Percentiles rank a stretch among this genome's conserved stretches.
Conservation (phyloP, 2,329 filamentous ascomycete species). For the Paracorniculantispora psalliotae region DNA sequence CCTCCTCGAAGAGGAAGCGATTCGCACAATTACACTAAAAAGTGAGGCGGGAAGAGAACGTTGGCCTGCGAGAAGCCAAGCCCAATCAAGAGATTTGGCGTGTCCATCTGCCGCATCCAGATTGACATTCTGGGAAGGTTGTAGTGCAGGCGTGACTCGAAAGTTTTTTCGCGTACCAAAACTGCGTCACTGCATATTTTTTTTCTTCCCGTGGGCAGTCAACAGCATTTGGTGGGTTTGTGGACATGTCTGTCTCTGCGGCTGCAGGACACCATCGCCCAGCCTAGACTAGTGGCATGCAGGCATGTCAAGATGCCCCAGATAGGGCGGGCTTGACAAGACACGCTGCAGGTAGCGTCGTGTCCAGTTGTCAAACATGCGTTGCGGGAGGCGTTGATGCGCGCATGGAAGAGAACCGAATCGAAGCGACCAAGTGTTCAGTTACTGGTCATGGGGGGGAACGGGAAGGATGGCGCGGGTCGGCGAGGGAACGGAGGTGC, state of each 20-base stretch:
- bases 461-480: no score
- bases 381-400: not conserved
- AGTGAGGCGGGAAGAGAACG: not conserved
- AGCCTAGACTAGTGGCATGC: not conserved
- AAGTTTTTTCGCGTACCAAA: not conserved
- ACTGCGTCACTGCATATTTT: not conserved
- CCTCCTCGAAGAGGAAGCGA: not conserved
- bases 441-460: not conserved
- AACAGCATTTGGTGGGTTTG: not conserved
- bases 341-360: not conserved
- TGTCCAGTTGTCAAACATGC: not conserved
- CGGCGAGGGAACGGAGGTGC: no score
- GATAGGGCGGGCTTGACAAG: slow-evolving; percentile 2
- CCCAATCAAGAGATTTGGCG: slow-evolving; percentile 1
- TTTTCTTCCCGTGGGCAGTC: no score
- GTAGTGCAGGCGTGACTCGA: not conserved
- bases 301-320: not conserved
- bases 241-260: not conserved
- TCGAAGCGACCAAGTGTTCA: not conserved
- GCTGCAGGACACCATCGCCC: not conserved
- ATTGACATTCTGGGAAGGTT: not conserved
- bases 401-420: not conserved
- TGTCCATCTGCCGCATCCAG: not conserved
- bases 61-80: not conserved
- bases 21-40: not conserved